Base-by-base conservation (phyloP, 192 early-diverging fungal genomes). In the Chytriomyces sp. region DNA sequence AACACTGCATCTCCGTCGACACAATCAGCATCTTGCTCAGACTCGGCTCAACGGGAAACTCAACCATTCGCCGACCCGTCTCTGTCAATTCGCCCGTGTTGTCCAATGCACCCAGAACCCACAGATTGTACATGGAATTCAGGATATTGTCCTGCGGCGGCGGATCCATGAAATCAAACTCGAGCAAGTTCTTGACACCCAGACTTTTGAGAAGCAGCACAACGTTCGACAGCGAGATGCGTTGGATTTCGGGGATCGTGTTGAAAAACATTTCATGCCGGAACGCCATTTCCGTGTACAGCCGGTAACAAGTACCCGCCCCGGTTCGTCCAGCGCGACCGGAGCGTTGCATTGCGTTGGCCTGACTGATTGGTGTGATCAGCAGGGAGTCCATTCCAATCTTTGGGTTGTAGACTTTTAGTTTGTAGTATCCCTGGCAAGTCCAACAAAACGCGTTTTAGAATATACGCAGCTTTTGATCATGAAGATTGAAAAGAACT, bases 151-250 rank as follows among this genome's bases (percentile, higher is more conserved):
- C 93, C 81, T 95, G 94, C 1, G 96, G 96, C 16, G 96, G 96
- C 9, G 96, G 96, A 78, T 98, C 96, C 96, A 99, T 97, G 82
- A 99, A 99, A 74, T 96, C 95, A 87, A 98, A 99, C 20, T 95
- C 91, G 43, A 97, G 84, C 53, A 98, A 81, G 72, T 97, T 96
- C 77, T 96, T 93, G 45, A 99, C 93, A 8, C 96, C 95, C 65
- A 99, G 86, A 3, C 94, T 93, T 77, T 99, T 99, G 28, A 99
- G 89, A 67, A 93, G 83, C 46, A 99, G 83, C 7, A 98, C 95
- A 45, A 94, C 94, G 72, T 93, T 93, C 11, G 95, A 86, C 63
- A 99, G 84, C 75, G 97, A 98, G 68, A 94, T 94, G 44, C 96
- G 84, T 82, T 98, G 96, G 74, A 99, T 97, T 80, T 98, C 97